Evolutionary conservation across 2,329 filamentous ascomycete genomes (phyloP).

Genomic region (Phialophora tarda): DNA sequence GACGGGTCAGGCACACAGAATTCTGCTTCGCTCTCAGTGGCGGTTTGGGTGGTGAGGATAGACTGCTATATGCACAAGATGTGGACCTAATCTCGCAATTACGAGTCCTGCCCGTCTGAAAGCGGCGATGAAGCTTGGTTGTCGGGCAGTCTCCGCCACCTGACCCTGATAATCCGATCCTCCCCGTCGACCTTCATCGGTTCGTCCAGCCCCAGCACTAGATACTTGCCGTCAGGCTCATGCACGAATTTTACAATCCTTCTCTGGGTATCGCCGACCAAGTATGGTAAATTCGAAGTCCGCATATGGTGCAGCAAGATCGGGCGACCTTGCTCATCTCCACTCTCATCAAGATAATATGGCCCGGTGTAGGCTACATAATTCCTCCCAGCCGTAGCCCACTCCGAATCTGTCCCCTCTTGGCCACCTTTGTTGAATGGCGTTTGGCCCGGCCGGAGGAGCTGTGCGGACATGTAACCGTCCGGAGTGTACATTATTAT

Average conservation of each 20-base stretch:
- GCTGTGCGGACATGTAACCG: slow-evolving; percentile 17
- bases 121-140: slow-evolving; percentile 12
- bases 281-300: slow-evolving; percentile 9
- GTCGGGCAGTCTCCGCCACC: slow-evolving; percentile 7
- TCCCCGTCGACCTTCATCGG: slow-evolving; percentile 3
- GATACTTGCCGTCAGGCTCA: slow-evolving; percentile 8
- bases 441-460: slow-evolving; percentile 12
- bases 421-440: not conserved
- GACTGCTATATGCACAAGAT: too few relatives aligned
- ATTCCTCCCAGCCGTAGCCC: slow-evolving; percentile 8
- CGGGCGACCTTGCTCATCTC: slow-evolving; percentile 7
- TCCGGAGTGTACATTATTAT: slow-evolving; percentile 16
- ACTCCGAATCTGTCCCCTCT: slow-evolving; percentile 3
- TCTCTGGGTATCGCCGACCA: slow-evolving; percentile 4
- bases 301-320: slow-evolving; percentile 10
- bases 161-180: slow-evolving; percentile 8
- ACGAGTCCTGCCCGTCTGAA: not conserved
- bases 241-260: slow-evolving; percentile 9
- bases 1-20: too few relatives aligned
- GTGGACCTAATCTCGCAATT: too few relatives aligned
- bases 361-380: slow-evolving; percentile 7
- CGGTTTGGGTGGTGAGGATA: too few relatives aligned
- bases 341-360: slow-evolving; percentile 11
- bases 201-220: slow-evolving; percentile 12
- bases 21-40: too few relatives aligned